phyloP scores from a whole-genome alignment of 257 asterid genomes.

The Solanum medicagineum region DNA sequence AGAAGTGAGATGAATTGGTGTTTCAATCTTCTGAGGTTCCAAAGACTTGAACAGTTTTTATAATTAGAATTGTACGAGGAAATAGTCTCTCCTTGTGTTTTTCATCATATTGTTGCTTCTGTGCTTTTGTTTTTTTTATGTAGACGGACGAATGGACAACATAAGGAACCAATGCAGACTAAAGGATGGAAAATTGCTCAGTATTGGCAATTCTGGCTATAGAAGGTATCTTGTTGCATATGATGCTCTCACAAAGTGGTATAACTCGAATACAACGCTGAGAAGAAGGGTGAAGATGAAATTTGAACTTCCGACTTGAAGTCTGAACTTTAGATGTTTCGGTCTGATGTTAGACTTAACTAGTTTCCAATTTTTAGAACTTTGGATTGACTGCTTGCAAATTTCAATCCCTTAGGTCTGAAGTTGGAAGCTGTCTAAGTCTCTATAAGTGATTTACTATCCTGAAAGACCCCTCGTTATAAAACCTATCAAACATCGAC shows the following conservation, averaged over 20 bases:
- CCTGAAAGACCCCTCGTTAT: no score
- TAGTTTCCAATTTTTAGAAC: neutral
- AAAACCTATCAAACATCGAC: no score
- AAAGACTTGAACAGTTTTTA: neutral
- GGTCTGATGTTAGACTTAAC: neutral
- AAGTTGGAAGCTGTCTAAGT: neutral
- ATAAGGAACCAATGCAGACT: constrained; percentile 24
- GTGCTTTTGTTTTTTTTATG: neutral
- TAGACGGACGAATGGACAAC: constrained; percentile 82
- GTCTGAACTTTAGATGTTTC: neutral
- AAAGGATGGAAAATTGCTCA: constrained; percentile 55
- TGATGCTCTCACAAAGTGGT: constrained; percentile 74
- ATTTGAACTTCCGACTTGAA: neutral
- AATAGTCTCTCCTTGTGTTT: neutral
- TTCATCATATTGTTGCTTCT: neutral
- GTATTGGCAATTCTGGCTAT: constrained; percentile 66
- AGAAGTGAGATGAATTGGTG: neutral
- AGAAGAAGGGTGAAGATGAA: neutral
- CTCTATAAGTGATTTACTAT: no score
- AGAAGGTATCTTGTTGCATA: constrained; percentile 88
- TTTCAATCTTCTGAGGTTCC: neutral
- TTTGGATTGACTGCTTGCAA: neutral
- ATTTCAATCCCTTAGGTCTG: neutral
- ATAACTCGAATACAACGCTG: neutral
- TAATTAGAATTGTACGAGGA: neutral